Percentiles rank a stretch among this genome's conserved stretches.
Conservation (phyloP, 2,329 filamentous ascomycete genomes). For the Ophioceras dolichostomum region DNA sequence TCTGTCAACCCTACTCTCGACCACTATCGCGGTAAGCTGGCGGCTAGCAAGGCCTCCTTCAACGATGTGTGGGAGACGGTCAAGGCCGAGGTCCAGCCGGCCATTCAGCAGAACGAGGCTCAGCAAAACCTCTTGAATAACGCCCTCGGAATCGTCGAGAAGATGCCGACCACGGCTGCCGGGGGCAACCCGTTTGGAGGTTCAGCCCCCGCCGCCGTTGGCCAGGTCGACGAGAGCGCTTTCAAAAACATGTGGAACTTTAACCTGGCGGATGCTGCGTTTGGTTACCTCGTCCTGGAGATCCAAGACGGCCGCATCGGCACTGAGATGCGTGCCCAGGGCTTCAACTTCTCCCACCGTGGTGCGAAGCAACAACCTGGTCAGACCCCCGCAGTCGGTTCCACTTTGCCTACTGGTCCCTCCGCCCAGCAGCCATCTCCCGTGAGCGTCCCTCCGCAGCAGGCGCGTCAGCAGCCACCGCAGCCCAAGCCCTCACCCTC, state of each 20-base stretch:
- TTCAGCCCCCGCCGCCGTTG: slow-evolving; percentile 59
- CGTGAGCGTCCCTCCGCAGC: too few relatives aligned
- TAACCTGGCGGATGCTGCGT: slow-evolving; percentile 92
- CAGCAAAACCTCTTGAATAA: slow-evolving; percentile 89
- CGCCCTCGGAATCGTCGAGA: slow-evolving; percentile 85
- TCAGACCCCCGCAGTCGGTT: slow-evolving; percentile 12
- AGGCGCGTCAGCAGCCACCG: background rate
- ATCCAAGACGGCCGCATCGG: slow-evolving; percentile 92
- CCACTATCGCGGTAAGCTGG: slow-evolving; percentile 96
- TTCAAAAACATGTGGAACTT: slow-evolving; percentile 99
- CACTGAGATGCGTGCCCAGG: slow-evolving; percentile 96
- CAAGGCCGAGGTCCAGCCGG: slow-evolving; percentile 87
- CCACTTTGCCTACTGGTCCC: slow-evolving; percentile 18
- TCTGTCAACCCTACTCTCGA: slow-evolving; percentile 96
- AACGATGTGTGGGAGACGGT: slow-evolving; percentile 99
- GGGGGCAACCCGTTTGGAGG: slow-evolving; percentile 96
- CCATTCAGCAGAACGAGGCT: slow-evolving; percentile 84
- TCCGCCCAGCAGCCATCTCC: slow-evolving; percentile 14
- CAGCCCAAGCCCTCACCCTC: slow-evolving; percentile 1
- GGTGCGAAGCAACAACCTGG: slow-evolving; percentile 61
- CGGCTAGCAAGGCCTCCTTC: slow-evolving; percentile 95
- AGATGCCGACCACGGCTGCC: slow-evolving; percentile 92
- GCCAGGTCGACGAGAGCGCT: slow-evolving; percentile 92
- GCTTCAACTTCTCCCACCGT: slow-evolving; percentile 97
- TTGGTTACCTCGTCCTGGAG: slow-evolving; percentile 90